These are phyloP conservation scores for Linnemannia elongata DNA, from an alignment of 192 early-diverging fungal genomes.

Conservation along the genomic window DNA sequence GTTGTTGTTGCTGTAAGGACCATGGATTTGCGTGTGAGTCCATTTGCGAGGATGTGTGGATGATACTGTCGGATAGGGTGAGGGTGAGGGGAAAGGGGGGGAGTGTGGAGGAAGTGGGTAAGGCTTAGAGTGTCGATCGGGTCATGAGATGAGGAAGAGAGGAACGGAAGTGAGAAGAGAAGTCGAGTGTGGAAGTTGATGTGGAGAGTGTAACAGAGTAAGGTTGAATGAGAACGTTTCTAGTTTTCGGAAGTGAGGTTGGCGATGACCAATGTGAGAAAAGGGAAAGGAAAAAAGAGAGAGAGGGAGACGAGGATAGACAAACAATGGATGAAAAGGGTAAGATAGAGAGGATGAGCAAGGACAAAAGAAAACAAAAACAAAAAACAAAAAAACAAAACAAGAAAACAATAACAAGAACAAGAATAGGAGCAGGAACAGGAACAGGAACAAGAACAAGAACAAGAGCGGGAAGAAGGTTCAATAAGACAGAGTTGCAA, in stretches of 20 bases:
- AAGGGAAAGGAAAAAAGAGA: not conserved
- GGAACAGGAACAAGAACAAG: too few relatives aligned
- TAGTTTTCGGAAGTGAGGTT: not conserved
- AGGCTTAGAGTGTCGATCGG: conserved; percentile 5
- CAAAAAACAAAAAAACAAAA: not conserved
- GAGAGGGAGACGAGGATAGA: not conserved
- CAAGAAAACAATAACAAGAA: not conserved
- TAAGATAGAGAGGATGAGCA: not conserved
- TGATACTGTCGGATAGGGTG: not conserved
- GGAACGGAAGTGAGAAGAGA: not conserved
- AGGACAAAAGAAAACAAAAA: not conserved
- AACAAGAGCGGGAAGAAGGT: not conserved
- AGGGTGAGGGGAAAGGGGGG: not conserved
- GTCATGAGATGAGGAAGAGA: not conserved
- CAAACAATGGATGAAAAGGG: not conserved
- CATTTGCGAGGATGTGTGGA: not conserved
- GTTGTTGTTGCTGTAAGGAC: conserved; percentile 24
- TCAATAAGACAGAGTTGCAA: not conserved
- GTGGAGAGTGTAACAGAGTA: not conserved
- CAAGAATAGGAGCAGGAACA: not conserved
- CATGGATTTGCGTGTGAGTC: conserved; percentile 31
- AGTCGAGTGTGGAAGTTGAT: not conserved
- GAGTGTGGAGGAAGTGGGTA: not conserved
- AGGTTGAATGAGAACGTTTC: not conserved
- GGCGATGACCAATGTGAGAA: not conserved